Evolutionary conservation across 1,284 basidiomycete genomes (phyloP).

Genomic region (Taiwanofungus camphoratus): DNA sequence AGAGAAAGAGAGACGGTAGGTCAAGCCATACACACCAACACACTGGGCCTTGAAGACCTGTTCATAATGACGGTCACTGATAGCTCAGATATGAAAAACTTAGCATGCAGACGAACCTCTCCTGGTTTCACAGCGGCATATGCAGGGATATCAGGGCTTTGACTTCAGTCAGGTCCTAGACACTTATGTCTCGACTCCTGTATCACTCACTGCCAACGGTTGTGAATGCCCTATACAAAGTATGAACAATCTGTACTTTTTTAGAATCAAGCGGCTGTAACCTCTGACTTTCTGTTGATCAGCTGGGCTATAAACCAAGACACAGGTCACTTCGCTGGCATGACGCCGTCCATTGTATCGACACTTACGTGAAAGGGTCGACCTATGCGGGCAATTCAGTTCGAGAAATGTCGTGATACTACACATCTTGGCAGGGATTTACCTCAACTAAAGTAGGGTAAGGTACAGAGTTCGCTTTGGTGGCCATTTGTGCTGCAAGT

Average conservation of each 20-base stretch:
- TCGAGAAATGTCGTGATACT: background rate
- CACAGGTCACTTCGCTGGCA: background rate
- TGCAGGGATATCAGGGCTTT: conserved; percentile 65
- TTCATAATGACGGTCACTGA: background rate
- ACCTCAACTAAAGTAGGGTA: conserved; percentile 29
- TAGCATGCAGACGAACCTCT: conserved; percentile 34
- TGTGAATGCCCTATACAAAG: conserved; percentile 50
- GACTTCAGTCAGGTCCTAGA: background rate
- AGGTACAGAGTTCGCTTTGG: conserved; percentile 19
- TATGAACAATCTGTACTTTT: background rate
- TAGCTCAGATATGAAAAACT: background rate
- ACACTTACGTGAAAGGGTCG: conserved; percentile 54
- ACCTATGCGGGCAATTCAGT: conserved; percentile 31
- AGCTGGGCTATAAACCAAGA: conserved; percentile 38
- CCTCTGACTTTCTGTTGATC: conserved; percentile 51
- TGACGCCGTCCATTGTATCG: background rate
- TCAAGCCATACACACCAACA: conserved; percentile 40
- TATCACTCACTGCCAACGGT: conserved; percentile 68
- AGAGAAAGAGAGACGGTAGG: background rate
- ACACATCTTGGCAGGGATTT: conserved; percentile 8
- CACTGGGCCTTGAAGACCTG: conserved; percentile 71
- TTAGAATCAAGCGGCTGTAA: background rate
- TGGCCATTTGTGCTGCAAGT: too few species aligned
- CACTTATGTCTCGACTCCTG: too few species aligned
- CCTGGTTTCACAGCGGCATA: conserved; percentile 61